phyloP scores from a whole-genome alignment of 371 early-diverging fungal species.

The Polyrhizophydium stewartii region DNA sequence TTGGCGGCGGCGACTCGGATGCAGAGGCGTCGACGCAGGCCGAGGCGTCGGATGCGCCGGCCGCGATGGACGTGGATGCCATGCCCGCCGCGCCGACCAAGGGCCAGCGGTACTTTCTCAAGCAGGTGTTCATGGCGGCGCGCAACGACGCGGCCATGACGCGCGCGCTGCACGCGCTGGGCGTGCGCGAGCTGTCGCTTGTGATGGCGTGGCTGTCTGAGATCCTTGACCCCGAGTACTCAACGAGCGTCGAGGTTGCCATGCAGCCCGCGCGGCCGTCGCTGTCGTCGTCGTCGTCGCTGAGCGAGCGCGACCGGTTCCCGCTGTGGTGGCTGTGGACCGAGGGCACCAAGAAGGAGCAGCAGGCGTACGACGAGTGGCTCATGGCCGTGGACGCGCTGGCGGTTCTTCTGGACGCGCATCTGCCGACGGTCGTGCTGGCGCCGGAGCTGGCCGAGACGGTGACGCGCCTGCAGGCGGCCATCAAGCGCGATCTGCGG shows the following conservation, averaged over 20 bases:
- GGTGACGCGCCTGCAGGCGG: constrained; percentile 4
- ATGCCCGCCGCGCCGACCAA: not conserved
- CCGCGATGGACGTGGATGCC: not conserved
- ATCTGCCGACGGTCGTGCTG: constrained; percentile 6
- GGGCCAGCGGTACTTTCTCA: not conserved
- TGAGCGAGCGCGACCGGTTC: constrained; percentile 7
- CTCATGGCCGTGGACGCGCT: constrained; percentile 13
- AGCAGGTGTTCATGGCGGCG: not conserved
- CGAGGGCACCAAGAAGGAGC: not conserved
- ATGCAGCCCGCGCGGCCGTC: not conserved
- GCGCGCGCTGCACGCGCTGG: not conserved
- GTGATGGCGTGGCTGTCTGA: not conserved
- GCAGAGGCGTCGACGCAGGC: no score
- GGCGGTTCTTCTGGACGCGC: constrained; percentile 5
- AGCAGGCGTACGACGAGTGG: constrained; percentile 3
- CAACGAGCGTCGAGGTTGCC: not conserved
- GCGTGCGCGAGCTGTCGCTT: not conserved
- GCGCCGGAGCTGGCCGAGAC: not conserved
- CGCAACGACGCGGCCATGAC: not conserved
- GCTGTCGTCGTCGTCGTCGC: constrained; percentile 10
- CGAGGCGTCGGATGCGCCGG: no score
- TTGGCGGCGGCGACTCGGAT: no score
- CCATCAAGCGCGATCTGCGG: constrained; percentile 3
- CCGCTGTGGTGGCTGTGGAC: constrained; percentile 15
- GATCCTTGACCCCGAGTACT: not conserved